Evolutionary conservation across 1,284 basidiomycete species (phyloP).

Genomic region (Amylostereum areolatum): DNA sequence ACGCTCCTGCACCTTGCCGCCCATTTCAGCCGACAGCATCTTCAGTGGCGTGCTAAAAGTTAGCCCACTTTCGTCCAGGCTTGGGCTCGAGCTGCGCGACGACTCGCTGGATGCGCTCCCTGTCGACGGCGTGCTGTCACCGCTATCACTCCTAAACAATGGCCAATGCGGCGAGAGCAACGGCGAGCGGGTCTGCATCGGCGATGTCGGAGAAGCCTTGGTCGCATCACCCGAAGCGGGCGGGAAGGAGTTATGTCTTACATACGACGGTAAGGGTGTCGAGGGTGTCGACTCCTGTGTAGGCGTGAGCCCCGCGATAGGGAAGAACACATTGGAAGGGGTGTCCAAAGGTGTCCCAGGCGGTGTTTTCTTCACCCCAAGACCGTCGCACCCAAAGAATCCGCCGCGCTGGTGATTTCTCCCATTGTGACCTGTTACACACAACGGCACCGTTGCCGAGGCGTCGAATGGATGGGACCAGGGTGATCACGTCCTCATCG

Average conservation of each 20-base stretch:
- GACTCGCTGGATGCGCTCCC: conserved; percentile 29
- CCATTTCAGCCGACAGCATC: conserved; percentile 4
- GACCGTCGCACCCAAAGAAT: conserved; percentile 20
- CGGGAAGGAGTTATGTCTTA: conserved; percentile 15
- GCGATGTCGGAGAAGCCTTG: not conserved
- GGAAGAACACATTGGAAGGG: no score
- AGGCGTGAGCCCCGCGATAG: not conserved
- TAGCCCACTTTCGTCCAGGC: conserved; percentile 6
- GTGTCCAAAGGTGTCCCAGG: no score
- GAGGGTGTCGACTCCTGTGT: conserved; percentile 13
- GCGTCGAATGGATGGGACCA: conserved; percentile 5
- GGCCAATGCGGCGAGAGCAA: conserved; percentile 10
- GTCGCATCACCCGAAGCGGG: conserved; percentile 1
- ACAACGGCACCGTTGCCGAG: not conserved
- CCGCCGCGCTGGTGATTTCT: conserved; percentile 16
- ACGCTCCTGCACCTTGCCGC: conserved; percentile 1
- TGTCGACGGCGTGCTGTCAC: conserved; percentile 51
- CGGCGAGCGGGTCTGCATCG: not conserved
- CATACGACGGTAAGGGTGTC: conserved; percentile 19
- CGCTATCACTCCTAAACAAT: conserved; percentile 34
- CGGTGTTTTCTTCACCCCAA: not conserved
- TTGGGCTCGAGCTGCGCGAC: conserved; percentile 26
- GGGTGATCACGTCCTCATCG: conserved; percentile 9
- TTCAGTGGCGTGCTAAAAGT: conserved; percentile 8
- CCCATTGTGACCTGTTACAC: conserved; percentile 4